Base-by-base conservation (phyloP, 768 basidiomycete species). In the Cyclocybe cylindracea region DNA sequence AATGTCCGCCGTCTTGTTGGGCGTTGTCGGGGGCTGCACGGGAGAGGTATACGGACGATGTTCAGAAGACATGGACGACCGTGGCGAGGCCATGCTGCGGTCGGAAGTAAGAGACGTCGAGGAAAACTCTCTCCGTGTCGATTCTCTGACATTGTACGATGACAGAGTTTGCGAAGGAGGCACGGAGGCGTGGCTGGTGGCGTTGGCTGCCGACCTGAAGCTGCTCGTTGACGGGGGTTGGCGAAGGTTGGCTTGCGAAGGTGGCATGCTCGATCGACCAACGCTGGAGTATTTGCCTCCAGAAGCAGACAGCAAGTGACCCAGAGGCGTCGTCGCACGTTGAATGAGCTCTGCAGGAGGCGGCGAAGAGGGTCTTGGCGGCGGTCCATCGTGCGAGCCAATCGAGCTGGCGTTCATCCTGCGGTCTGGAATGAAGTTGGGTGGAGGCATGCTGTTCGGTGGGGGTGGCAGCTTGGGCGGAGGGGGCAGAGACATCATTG, bases 291-390 rank as follows among this genome's bases (percentile, higher is more conserved):
- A 66, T 50, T 70, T 78, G 24, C 61, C 65, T 16, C 78, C 78
- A 33, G 83, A 80, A 7, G 86, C 77, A 36, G 78, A 76, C 13
- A 87, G 72, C 48, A 81, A 77, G 1, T 83, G 70, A 2, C 88
- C 87, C 58, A 90, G 85, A 0, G 91, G 91, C 1, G 91, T 93
- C 3, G 91, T 91, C 8, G 95, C 93, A 10, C 95, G 89, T 62
- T 92, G 87, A 54, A 97, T 86, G 63, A 97, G 88, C 50, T 98
- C 94, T 13, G 88, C 75, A 13, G 94, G 96, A 5, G 94, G 95
- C 2, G 96, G 95, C 0, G 96, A 98, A 3, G 85, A 88, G 0
- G 96, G 96, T 39, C 95, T 78, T 29, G 91, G 87, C 0, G 95
- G 94, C 9, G 89, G 89, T 5, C 71, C 68, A 55, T 88, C 87